Percentiles rank a stretch among this genome's conserved stretches.
These are phyloP conservation scores for Fomitopsis pulvina DNA, from an alignment of 768 basidiomycete genomes.

Conservation along the genomic window DNA sequence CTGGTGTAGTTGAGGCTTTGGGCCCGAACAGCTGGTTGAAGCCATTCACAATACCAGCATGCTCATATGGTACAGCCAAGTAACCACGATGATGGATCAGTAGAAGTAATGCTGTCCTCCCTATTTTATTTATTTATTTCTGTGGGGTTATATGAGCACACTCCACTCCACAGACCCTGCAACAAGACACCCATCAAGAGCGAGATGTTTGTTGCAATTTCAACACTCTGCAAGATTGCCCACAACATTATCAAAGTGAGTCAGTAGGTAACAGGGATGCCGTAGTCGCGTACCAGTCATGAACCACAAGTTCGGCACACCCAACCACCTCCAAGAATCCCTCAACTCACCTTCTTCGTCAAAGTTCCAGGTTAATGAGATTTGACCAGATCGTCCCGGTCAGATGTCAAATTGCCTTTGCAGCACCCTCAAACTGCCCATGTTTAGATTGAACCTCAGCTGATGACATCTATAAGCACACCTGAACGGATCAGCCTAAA, in stretches of 20 bases:
- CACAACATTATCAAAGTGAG: constrained; percentile 12
- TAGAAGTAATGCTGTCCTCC: neutral
- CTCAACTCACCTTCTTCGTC: constrained; percentile 58
- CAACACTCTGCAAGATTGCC: constrained; percentile 54
- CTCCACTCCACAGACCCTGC: neutral
- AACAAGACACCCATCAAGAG: constrained; percentile 49
- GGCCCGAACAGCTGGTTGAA: too few species aligned
- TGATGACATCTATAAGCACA: neutral
- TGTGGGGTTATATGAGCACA: constrained; percentile 20
- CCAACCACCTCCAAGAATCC: constrained; percentile 38
- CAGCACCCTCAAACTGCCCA: constrained; percentile 39
- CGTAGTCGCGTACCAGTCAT: constrained; percentile 56
- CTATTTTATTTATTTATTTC: constrained; percentile 79
- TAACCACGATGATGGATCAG: neutral
- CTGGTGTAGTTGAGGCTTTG: too few species aligned
- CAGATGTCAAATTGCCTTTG: constrained; percentile 32
- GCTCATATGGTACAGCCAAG: too few species aligned
- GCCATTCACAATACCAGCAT: too few species aligned
- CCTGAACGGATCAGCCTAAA: constrained; percentile 28
- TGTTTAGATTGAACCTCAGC: neutral
- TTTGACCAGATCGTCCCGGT: constrained; percentile 39
- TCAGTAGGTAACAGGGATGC: neutral
- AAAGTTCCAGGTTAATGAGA: constrained; percentile 58
- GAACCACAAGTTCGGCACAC: constrained; percentile 47
- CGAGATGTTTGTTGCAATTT: constrained; percentile 62